Evolutionary conservation across 805 yeast genomes (phyloP).

Genomic region (Wickerhamomyces tratensis): DNA sequence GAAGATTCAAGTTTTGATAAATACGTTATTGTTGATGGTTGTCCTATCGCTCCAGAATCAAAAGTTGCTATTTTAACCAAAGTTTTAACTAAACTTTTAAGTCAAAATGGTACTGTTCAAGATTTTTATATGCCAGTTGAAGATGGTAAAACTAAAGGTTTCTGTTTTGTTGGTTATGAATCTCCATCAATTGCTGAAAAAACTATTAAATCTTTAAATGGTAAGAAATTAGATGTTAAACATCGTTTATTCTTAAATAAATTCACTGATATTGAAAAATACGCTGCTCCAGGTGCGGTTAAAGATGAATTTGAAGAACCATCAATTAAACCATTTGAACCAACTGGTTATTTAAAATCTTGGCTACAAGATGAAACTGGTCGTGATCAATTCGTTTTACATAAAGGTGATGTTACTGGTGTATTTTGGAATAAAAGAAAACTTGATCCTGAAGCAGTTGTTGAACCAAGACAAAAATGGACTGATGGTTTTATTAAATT

Average conservation of each 20-base stretch:
- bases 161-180: slow-evolving; percentile 74
- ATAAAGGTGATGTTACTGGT: slow-evolving; percentile 71
- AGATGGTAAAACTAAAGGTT: slow-evolving; percentile 78
- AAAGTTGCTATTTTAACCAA: slow-evolving; percentile 78
- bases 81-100: slow-evolving; percentile 75
- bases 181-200: slow-evolving; percentile 57
- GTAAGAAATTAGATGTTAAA: slow-evolving; percentile 87
- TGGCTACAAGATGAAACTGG: slow-evolving; percentile 88
- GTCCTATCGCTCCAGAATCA: slow-evolving; percentile 88
- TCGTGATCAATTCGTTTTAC: slow-evolving; percentile 84
- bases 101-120: slow-evolving; percentile 65
- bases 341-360: slow-evolving; percentile 73
- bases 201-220: slow-evolving; percentile 74
- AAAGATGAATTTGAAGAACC: slow-evolving; percentile 64
- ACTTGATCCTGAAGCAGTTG: slow-evolving; percentile 64
- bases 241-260: slow-evolving; percentile 83
- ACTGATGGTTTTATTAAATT: slow-evolving; percentile 82
- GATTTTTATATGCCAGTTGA: slow-evolving; percentile 79
- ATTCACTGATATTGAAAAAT: slow-evolving; percentile 74
- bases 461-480: slow-evolving; percentile 76
- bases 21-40: slow-evolving; percentile 86
- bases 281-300: slow-evolving; percentile 54
- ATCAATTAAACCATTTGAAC: slow-evolving; percentile 55
- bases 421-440: slow-evolving; percentile 77
- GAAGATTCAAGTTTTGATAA: slow-evolving; percentile 58